phyloP scores from a whole-genome alignment of 352 stramenopile species.

The Phytophthora ramorum region DNA sequence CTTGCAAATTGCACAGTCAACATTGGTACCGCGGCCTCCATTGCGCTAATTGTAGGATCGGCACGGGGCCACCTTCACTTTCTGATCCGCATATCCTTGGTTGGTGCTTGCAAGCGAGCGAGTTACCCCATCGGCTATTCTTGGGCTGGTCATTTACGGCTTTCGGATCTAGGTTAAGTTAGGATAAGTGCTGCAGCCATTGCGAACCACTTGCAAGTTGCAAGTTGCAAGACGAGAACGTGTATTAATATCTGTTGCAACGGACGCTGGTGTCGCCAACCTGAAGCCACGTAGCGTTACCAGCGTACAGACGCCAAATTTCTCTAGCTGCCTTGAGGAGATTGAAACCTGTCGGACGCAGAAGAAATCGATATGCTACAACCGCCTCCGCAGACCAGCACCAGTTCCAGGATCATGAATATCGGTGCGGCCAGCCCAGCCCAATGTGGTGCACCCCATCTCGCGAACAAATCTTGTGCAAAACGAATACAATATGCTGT shows the following conservation, averaged over 20 bases:
- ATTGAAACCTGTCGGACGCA: not conserved
- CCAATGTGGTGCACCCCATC: conserved; percentile 1
- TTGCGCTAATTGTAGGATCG: conserved; percentile 13
- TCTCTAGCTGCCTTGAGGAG: not conserved
- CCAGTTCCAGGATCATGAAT: not conserved
- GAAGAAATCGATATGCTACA: not conserved
- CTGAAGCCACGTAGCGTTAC: conserved; percentile 7
- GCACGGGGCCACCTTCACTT: conserved; percentile 13
- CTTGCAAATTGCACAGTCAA: conserved; percentile 25
- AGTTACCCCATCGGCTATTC: not conserved
- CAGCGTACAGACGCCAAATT: not conserved
- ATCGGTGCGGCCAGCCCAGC: not conserved
- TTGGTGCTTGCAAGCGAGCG: conserved; percentile 1
- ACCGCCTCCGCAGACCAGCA: too few species aligned
- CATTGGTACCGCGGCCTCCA: not conserved
- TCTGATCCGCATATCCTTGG: conserved; percentile 30
- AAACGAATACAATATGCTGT: not conserved
- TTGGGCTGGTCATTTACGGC: not conserved
- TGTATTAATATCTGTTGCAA: not conserved
- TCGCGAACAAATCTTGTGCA: not conserved
- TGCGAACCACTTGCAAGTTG: not conserved
- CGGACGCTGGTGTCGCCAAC: not conserved
- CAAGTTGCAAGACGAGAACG: not conserved
- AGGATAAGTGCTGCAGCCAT: not conserved
- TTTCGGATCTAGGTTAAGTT: not conserved